phyloP scores from a whole-genome alignment of 1,284 basidiomycete species.

The Pyrrhoderma noxium region DNA sequence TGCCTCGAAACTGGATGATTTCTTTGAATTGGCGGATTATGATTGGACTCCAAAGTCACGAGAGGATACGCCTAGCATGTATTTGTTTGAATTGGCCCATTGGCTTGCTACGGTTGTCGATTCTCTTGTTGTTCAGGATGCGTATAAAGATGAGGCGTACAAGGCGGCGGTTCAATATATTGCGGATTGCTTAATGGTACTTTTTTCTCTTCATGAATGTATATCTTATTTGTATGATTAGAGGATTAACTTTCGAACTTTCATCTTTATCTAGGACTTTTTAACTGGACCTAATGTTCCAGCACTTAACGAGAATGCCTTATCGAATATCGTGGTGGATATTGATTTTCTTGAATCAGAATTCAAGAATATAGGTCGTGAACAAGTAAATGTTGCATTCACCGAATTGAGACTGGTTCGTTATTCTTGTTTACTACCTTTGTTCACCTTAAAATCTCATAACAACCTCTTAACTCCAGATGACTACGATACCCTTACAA shows the following conservation, averaged over 20 bases:
- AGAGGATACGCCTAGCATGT: slow-evolving; percentile 79
- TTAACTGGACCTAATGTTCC: slow-evolving; percentile 70
- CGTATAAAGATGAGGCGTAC: slow-evolving; percentile 85
- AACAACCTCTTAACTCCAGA: slow-evolving; percentile 40
- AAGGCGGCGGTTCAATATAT: slow-evolving; percentile 81
- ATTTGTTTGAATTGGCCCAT: slow-evolving; percentile 90
- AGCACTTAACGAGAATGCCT: slow-evolving; percentile 82
- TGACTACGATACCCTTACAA: slow-evolving; percentile 66
- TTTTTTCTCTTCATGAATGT: not conserved
- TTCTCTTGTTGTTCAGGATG: slow-evolving; percentile 78
- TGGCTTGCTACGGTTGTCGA: slow-evolving; percentile 97
- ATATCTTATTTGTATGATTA: no score
- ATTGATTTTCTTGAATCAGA: slow-evolving; percentile 81
- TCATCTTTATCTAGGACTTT: no score
- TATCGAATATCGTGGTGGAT: slow-evolving; percentile 77
- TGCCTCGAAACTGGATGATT: slow-evolving; percentile 90
- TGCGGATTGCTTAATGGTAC: slow-evolving; percentile 79
- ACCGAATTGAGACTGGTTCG: slow-evolving; percentile 74
- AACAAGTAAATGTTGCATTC: slow-evolving; percentile 71
- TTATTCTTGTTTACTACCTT: slow-evolving; percentile 15
- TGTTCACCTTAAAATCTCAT: not conserved
- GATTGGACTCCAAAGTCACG: slow-evolving; percentile 76
- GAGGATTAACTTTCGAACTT: no score
- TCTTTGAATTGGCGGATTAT: slow-evolving; percentile 92
- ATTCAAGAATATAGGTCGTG: slow-evolving; percentile 64